Evolutionary conservation across 139 green algal species (phyloP).

Genomic region (Asterochloris sp.): DNA sequence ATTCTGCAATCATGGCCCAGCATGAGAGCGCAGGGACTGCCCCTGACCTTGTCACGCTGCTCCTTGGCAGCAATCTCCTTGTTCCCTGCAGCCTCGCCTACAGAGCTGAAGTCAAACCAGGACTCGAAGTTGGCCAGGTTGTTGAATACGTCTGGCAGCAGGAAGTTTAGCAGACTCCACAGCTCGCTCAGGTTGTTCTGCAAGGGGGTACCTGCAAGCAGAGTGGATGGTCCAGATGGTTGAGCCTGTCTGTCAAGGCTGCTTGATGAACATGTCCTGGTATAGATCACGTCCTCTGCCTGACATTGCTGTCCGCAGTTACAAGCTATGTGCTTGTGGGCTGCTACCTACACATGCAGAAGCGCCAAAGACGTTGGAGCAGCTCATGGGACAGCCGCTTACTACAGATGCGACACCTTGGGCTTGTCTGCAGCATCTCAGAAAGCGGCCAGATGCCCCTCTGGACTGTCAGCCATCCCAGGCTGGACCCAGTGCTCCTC

Average conservation of each 20-base stretch:
- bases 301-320: too few relatives aligned
- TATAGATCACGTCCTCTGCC: too few relatives aligned
- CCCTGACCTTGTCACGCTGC: constrained; percentile 59
- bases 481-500: constrained; percentile 35
- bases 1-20: background rate
- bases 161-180: constrained; percentile 98
- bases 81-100: constrained; percentile 38
- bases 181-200: constrained; percentile 99
- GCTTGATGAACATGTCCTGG: too few relatives aligned
- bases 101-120: constrained; percentile 84
- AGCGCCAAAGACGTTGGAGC: too few relatives aligned
- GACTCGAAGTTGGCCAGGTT: constrained; percentile 81
- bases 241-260: too few relatives aligned
- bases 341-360: too few relatives aligned
- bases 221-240: background rate
- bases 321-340: too few relatives aligned
- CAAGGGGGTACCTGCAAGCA: constrained; percentile 86
- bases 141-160: constrained; percentile 91
- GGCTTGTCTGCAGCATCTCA: too few relatives aligned
- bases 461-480: too few relatives aligned
- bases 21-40: background rate
- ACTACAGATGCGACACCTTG: too few relatives aligned
- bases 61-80: constrained; percentile 62
- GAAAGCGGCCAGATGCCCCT: too few relatives aligned
- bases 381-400: too few relatives aligned